Conservation (phyloP, 345 rosid genomes). For the Luvunga scandens region DNA sequence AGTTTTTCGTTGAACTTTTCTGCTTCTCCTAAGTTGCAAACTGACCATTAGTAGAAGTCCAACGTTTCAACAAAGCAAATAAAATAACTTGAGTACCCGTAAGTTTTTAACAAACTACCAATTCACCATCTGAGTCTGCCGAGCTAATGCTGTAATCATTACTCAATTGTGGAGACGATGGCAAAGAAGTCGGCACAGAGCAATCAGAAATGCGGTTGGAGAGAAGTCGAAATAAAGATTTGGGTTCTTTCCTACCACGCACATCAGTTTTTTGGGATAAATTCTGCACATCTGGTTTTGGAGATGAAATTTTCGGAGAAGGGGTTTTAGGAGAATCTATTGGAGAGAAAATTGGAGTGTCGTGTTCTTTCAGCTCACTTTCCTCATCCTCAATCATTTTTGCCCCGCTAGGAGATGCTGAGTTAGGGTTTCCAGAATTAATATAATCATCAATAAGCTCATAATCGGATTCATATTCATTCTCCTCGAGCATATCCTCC, state of each 20-base stretch:
- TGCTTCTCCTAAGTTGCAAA: slow-evolving; percentile 24
- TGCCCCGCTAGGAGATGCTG: slow-evolving; percentile 16
- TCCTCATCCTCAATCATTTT: slow-evolving; percentile 20
- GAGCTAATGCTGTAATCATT: slow-evolving; percentile 34
- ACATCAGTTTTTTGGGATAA: slow-evolving; percentile 28
- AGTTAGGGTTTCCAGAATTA: slow-evolving; percentile 26
- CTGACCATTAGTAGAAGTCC: slow-evolving; percentile 9
- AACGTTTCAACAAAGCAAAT: slow-evolving; percentile 13
- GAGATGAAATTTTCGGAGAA: slow-evolving; percentile 34
- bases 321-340: slow-evolving; percentile 33
- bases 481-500: slow-evolving; percentile 34
- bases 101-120: slow-evolving; percentile 16
- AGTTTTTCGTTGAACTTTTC: slow-evolving; percentile 23
- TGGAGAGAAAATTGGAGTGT: slow-evolving; percentile 25
- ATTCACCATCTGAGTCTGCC: slow-evolving; percentile 42
- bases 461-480: slow-evolving; percentile 27
- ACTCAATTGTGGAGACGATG: slow-evolving; percentile 25
- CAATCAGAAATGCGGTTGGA: slow-evolving; percentile 31
- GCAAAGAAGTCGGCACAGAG: slow-evolving; percentile 25
- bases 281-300: slow-evolving; percentile 23
- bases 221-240: slow-evolving; percentile 28
- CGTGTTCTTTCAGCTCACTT: slow-evolving; percentile 7
- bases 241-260: slow-evolving; percentile 24
- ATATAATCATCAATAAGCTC: slow-evolving; percentile 29
- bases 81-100: background rate